Base-by-base conservation (phyloP, 2,329 filamentous ascomycete species). In the Neopestalotiopsis clavispora region DNA sequence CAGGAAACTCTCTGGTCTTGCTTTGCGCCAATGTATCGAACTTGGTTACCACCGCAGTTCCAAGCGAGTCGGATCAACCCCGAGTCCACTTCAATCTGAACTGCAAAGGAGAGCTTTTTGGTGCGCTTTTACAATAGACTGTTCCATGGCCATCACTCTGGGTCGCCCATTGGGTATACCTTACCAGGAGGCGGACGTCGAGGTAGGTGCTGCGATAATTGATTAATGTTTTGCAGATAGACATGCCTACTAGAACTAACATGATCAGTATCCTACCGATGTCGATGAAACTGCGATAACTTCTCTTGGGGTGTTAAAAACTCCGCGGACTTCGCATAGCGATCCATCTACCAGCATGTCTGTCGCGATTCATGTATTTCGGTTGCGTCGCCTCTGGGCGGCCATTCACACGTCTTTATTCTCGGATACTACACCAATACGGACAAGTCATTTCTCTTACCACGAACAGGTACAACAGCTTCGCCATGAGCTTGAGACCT, bases 1-100 rank as follows among this genome's bases (percentile, higher is more conserved):
- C 68, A 77, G 76, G 77, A 76, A 74, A 65, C 65, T 78, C 0
- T 74, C 77, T 7, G 77, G 78, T 1, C 49, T 78, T n/a, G 78
- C 78, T 13, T 63, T 80, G 1, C 73, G 78, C 5, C 75, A 78
- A 34, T 80, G 78, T 64, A 74, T 78, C 30, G 77, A 80, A 40
- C 70, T 80, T 3, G 78, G 78, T 1, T 78, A 77, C 42, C 78
- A 80, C 69, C 72, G 78, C 0, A 75, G 66, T 65, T 17, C 58
- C 3, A 71, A 70, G 23, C 59, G 65, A 7, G 63, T 68, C 38
- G 20, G 65, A 4, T 17, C 49, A 10, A n/a, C 9, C 17, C 6
- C 49, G 6, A 17, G 4, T 56, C 20, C 13, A 38, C 34, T 38
- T 4, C 34, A 38, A 10, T 20, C 67, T 10, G 69, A 71, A 65